Evolutionary conservation across 805 yeast species (phyloP).

Genomic region (Komagataella phaffii): DNA sequence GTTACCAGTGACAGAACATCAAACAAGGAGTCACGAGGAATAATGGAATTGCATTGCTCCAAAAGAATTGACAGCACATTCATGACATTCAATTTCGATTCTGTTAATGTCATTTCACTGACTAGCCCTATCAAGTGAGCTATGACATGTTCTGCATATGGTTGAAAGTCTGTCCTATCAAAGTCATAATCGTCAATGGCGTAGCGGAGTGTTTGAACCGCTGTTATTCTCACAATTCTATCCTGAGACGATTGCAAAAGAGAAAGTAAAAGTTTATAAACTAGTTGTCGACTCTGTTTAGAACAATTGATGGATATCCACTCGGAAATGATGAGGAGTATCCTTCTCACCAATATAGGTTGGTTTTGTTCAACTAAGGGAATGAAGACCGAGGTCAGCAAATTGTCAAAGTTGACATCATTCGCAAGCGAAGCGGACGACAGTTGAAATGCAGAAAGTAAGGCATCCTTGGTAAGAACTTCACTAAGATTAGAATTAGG

Average conservation of each 20-base stretch:
- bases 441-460: conserved; percentile 71
- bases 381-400: conserved; percentile 46
- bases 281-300: conserved; percentile 36
- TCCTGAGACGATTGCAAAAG: conserved; percentile 42
- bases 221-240: conserved; percentile 67
- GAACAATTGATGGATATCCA: conserved; percentile 67
- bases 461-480: conserved; percentile 62
- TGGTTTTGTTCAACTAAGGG: conserved; percentile 44
- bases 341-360: conserved; percentile 54
- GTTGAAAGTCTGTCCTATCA: conserved; percentile 49
- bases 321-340: conserved; percentile 63
- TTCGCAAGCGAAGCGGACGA: conserved; percentile 55
- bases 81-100: conserved; percentile 63
- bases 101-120: conserved; percentile 41
- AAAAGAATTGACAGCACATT: conserved; percentile 53
- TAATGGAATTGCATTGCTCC: conserved; percentile 50
- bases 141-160: conserved; percentile 44
- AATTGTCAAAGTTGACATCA: conserved; percentile 52
- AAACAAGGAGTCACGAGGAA: conserved; percentile 35
- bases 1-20: conserved; percentile 50
- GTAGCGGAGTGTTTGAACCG: conserved; percentile 53
- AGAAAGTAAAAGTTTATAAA: conserved; percentile 43
- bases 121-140: conserved; percentile 35
- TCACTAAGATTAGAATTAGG: conserved; percentile 22
- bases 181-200: conserved; percentile 84